These are phyloP conservation scores for Exophiala mesophila DNA, from an alignment of 2,329 filamentous ascomycete species.

Conservation along the genomic window DNA sequence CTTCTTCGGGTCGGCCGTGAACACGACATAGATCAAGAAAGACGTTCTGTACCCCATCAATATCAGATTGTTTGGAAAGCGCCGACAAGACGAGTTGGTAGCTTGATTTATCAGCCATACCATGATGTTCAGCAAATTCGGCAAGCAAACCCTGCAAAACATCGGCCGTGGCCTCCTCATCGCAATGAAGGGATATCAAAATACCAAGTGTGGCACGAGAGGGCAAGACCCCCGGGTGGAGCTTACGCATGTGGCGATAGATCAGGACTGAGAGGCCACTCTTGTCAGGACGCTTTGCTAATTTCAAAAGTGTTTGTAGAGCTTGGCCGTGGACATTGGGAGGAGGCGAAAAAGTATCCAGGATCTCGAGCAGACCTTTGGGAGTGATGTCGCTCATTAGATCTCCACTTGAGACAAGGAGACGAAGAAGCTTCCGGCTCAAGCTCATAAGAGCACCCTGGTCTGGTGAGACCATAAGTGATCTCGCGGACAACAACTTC, in stretches of 20 bases:
- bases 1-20: slow-evolving; percentile 33
- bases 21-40: slow-evolving; percentile 40
- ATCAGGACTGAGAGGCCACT: slow-evolving; percentile 30
- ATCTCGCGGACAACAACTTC: slow-evolving; percentile 3
- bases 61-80: slow-evolving; percentile 46
- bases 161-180: slow-evolving; percentile 8
- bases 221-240: slow-evolving; percentile 10
- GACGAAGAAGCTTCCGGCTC: slow-evolving; percentile 6
- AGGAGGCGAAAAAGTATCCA: slow-evolving; percentile 9
- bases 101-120: slow-evolving; percentile 29
- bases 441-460: slow-evolving; percentile 10
- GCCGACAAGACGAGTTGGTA: slow-evolving; percentile 37
- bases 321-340: slow-evolving; percentile 17
- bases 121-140: slow-evolving; percentile 35
- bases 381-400: slow-evolving; percentile 21
- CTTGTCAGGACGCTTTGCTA: slow-evolving; percentile 25
- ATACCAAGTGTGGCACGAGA: slow-evolving; percentile 6
- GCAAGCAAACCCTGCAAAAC: slow-evolving; percentile 37
- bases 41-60: slow-evolving; percentile 38
- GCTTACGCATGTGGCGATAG: slow-evolving; percentile 38
- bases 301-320: slow-evolving; percentile 30
- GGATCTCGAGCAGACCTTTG: slow-evolving; percentile 17
- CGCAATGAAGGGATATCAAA: slow-evolving; percentile 12
- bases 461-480: slow-evolving; percentile 8
- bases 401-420: slow-evolving; percentile 14